Percentiles rank a stretch among this genome's conserved stretches.
Evolutionary conservation across 352 stramenopile genomes (phyloP).

Genomic region (Phytophthora megakarya): DNA sequence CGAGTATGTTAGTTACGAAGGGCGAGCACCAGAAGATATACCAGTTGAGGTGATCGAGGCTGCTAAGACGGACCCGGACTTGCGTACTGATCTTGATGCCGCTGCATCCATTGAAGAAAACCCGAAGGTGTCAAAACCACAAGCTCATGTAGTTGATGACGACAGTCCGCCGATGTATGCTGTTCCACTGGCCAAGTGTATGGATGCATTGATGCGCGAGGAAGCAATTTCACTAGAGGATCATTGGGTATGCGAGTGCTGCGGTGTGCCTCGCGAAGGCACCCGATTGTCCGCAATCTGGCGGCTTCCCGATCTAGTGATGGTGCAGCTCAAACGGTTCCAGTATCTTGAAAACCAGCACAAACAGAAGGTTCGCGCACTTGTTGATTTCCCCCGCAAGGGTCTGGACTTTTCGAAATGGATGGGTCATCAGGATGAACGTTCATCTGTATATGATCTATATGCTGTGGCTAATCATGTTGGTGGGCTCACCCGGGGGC

Average conservation of each 20-base stretch:
- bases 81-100: constrained; percentile 30
- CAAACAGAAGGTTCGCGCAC: constrained; percentile 78
- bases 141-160: constrained; percentile 2
- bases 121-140: not conserved
- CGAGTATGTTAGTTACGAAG: constrained; percentile 36
- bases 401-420: constrained; percentile 81
- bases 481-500: constrained; percentile 93
- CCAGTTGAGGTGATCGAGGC: constrained; percentile 40
- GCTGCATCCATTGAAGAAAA: constrained; percentile 5
- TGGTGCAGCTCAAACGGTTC: constrained; percentile 91
- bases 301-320: constrained; percentile 80
- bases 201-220: constrained; percentile 72
- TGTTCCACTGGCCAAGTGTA: constrained; percentile 63
- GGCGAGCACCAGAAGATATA: constrained; percentile 34
- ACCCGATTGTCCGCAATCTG: constrained; percentile 68
- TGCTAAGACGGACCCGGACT: constrained; percentile 31
- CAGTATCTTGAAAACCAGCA: constrained; percentile 87
- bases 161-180: constrained; percentile 39
- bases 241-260: constrained; percentile 76
- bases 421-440: constrained; percentile 48
- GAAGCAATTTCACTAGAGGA: constrained; percentile 78
- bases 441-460: constrained; percentile 89
- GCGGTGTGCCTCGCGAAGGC: constrained; percentile 62
- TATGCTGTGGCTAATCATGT: constrained; percentile 99
- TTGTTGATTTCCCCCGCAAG: constrained; percentile 84